Percentiles rank a stretch among this genome's conserved stretches.
Evolutionary conservation across 108 stramenopile genomes (phyloP).

Genomic region (Nitzschia palea): DNA sequence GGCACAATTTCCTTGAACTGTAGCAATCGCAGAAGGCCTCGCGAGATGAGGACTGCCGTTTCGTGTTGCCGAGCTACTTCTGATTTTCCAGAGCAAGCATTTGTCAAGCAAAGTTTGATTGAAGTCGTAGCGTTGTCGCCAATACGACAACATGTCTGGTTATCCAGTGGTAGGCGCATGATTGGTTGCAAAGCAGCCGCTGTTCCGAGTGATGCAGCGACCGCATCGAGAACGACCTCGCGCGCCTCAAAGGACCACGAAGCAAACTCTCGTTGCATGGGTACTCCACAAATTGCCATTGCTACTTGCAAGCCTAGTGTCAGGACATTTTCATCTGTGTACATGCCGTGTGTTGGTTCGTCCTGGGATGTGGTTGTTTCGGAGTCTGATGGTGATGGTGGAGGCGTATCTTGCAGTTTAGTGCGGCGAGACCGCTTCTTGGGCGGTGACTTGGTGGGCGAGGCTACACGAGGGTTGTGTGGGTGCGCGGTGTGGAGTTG

Average conservation of each 20-base stretch:
- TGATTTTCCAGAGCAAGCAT: not conserved
- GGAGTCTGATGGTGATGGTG: constrained; percentile 7
- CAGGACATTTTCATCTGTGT: not conserved
- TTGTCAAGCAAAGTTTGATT: not conserved
- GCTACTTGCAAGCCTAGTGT: constrained; percentile 3
- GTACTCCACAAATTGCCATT: constrained; percentile 28
- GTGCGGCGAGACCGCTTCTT: constrained; percentile 20
- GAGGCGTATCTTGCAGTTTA: not conserved
- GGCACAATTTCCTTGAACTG: constrained; percentile 55
- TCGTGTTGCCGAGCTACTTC: constrained; percentile 34
- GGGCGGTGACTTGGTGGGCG: constrained; percentile 33
- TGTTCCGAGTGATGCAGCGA: constrained; percentile 43
- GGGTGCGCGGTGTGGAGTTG: not conserved
- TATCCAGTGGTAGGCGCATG: not conserved
- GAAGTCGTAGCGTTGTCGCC: not conserved
- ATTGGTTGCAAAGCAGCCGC: constrained; percentile 41
- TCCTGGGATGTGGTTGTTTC: not conserved
- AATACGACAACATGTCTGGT: not conserved
- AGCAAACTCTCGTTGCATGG: constrained; percentile 55
- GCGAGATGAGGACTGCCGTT: constrained; percentile 51
- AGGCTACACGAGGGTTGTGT: not conserved
- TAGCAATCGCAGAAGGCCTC: constrained; percentile 58
- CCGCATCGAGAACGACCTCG: constrained; percentile 62
- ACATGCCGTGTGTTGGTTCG: not conserved
- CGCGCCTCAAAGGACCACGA: constrained; percentile 69